Evolutionary conservation across 75 land plant genomes (phyloP), one percentile per base, ranked within the genome.

Genomic region (Picea glauca): DNA sequence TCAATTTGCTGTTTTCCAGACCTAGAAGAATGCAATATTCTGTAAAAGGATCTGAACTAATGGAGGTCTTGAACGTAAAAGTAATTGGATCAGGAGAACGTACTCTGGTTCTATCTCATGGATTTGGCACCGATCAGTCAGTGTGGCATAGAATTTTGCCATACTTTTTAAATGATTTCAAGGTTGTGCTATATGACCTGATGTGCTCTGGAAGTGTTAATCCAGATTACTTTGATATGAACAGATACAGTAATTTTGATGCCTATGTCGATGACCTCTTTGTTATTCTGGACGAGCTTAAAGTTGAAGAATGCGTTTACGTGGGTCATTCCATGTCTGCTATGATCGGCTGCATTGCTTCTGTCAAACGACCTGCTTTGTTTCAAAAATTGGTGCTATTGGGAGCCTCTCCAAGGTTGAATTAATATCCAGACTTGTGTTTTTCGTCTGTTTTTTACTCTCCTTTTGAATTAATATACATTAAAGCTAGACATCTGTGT

Each of bases 281-380:
- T 76, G 58, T 58, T 77, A 85, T 92, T 77, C 83, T 92, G 54
- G 87, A 84, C 56, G 78, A 92, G 31, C 87, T 90, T 23, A n/a
- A 79, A 33, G 78, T 90, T 58, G 70, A 80, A 31, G 78, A 81
- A 26, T 92, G 94, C 84, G 68, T 81, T 65, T 88, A 76, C 73
- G 90, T 92, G 58, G 92, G 94, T 56, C 94, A 92, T 87, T 92
- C 94, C 60, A 82, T 92, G 26, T 90, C 94, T 80, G 91, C 88
- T 81, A 88, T 90, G 93, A 87, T 88, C 73, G 93, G 91, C 0
- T 84, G 87, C 77, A 76, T 92, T 57, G 94, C 94, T 74, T 64
- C 91, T 76, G 84, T 88, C 76, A 84, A 83, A 61, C 85, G 89
- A 62, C 94, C 90, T 43, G 80, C 87, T 4, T 83, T 92, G 62